phyloP scores from a whole-genome alignment of 2,329 filamentous ascomycete genomes.

The Lasiodiplodia hormozganensis region DNA sequence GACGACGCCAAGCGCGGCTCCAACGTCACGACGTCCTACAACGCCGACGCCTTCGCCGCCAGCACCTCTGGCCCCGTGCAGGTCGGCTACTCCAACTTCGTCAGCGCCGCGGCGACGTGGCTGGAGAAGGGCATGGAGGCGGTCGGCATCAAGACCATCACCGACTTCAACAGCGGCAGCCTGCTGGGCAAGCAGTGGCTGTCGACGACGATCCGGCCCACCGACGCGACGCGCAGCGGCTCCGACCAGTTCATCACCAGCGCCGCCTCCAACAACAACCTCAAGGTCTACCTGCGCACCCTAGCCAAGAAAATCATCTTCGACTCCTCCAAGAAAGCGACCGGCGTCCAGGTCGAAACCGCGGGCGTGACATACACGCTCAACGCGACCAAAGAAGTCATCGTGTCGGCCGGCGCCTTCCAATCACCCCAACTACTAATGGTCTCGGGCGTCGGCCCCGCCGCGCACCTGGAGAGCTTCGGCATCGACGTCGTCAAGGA shows the following conservation, averaged over 20 bases:
- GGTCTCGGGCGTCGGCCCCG: conserved; percentile 47
- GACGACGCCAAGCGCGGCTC: conserved; percentile 34
- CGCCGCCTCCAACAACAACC: conserved; percentile 1
- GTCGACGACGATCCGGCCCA: conserved; percentile 41
- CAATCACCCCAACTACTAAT: conserved; percentile 51
- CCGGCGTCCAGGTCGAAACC: conserved; percentile 34
- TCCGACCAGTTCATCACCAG: conserved; percentile 34
- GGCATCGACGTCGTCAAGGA: conserved; percentile 37
- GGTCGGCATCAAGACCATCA: conserved; percentile 34
- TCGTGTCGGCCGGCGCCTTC: conserved; percentile 53
- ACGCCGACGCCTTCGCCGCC: conserved; percentile 32
- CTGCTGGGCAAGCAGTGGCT: conserved; percentile 36
- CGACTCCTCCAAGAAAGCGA: conserved; percentile 36
- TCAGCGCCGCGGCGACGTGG: conserved; percentile 37
- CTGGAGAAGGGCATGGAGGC: conserved; percentile 36
- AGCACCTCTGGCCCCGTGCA: conserved; percentile 36
- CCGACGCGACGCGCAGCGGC: conserved; percentile 35
- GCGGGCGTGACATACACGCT: conserved; percentile 32
- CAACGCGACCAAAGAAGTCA: conserved; percentile 50
- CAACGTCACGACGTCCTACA: conserved; percentile 35
- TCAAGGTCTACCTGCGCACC: conserved; percentile 42
- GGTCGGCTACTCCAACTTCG: conserved; percentile 40
- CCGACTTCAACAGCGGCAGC: conserved; percentile 37
- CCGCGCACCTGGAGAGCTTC: conserved; percentile 31
- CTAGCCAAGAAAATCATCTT: conserved; percentile 47